Evolutionary conservation across 2,329 filamentous ascomycete species (phyloP).

Genomic region (Trichoderma arundinaceum): DNA sequence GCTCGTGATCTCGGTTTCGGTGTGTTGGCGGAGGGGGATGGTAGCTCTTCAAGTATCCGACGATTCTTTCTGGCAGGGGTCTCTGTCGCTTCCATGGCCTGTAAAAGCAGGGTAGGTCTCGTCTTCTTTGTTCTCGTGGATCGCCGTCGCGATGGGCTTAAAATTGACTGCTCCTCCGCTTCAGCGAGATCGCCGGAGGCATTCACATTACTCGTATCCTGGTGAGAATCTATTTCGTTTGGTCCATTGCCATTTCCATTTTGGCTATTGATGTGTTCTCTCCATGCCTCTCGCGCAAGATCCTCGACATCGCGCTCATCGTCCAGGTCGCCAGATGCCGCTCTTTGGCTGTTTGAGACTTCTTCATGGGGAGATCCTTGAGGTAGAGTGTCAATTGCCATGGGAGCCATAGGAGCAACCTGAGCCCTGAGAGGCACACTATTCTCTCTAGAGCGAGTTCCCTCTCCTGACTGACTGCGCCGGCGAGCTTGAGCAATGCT

Average conservation of each 20-base stretch:
- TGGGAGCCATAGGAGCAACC: conserved; percentile 33
- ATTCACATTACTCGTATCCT: background rate
- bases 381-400: conserved; percentile 29
- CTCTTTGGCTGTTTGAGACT: conserved; percentile 24
- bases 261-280: conserved; percentile 43
- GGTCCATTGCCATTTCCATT: conserved; percentile 32
- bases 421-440: conserved; percentile 33
- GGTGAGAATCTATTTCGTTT: conserved; percentile 22
- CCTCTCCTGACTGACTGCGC: conserved; percentile 39
- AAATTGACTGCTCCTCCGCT: conserved; percentile 25
- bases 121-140: conserved; percentile 53
- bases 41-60: conserved; percentile 37
- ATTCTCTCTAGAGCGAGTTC: conserved; percentile 40
- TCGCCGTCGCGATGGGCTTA: conserved; percentile 39
- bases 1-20: conserved; percentile 42
- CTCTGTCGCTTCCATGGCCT: conserved; percentile 37
- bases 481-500: conserved; percentile 39
- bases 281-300: conserved; percentile 46
- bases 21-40: conserved; percentile 44
- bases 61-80: conserved; percentile 33
- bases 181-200: conserved; percentile 12
- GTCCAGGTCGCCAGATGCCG: background rate
- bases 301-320: conserved; percentile 40
- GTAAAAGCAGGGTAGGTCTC: conserved; percentile 55
- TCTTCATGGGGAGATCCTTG: conserved; percentile 25